Base-by-base conservation (phyloP, 2,329 filamentous ascomycete species). In the Cryphonectria parasitica region DNA sequence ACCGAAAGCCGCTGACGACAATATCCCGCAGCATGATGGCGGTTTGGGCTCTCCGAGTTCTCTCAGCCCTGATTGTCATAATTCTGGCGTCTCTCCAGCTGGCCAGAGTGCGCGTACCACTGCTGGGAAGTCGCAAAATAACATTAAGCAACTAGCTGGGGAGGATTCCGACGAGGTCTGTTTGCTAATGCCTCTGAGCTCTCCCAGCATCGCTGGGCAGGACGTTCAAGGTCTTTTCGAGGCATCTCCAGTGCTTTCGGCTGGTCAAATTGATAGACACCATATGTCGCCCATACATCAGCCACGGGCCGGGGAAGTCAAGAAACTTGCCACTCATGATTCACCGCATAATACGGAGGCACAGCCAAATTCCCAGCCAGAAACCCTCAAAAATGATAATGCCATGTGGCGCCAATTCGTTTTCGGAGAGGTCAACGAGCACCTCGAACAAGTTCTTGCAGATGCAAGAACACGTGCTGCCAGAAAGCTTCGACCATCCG, bases 381-480 rank as follows among this genome's bases (percentile, higher is more conserved):
- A n/a, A 36, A 39, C 34, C n/a, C 36, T 34, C 6, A 58, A 68
- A 52, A 67, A 71, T n/a, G 72, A 75, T 19, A 71, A 72, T 34
- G 74, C 74, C 3, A 73, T 71, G 34, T 79, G 77, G 77, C 77
- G 69, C 64, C 66, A 68, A 22, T 78, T 79, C 39, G 71, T 78
- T 3, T 75, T 78, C 41, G 70, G 74, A 25, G 74, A 73, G 7
- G 62, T 43, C 43, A 45, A 68, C 6, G 69, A 73, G 11, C 39
- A 43, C 25, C 36, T 76, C 34, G 70, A 73, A 49, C 64, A 66
- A 34, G 66, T 69, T 10, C 74, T 75, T 31, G 58, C 73, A 41
- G 75, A 75, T 7, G 74, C 76, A 39, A 75, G 68, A 52, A 73
- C 73, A 39, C 74, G 75, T 7, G 74, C 71, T 19, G 74, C 69